Conservation (phyloP, 148 eudicot genomes). For the Rhododendron ovatum region DNA sequence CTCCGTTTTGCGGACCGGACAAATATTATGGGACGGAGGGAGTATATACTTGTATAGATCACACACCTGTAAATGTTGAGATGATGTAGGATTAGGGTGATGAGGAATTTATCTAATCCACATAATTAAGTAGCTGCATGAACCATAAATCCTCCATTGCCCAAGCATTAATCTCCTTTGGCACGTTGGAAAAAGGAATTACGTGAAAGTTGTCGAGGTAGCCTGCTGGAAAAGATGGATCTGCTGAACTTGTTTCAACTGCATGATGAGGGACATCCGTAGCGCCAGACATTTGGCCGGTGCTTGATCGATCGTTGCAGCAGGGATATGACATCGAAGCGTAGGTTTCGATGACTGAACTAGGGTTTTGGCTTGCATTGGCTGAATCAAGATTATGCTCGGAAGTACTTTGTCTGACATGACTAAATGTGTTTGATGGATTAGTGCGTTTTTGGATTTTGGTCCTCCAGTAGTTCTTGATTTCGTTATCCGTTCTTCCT, state of each 20-base stretch:
- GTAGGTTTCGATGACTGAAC: not conserved
- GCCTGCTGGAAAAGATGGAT: not conserved
- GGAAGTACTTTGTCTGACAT: not conserved
- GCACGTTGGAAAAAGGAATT: slow-evolving; percentile 23
- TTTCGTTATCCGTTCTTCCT: slow-evolving; percentile 58
- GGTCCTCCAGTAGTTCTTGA: slow-evolving; percentile 63
- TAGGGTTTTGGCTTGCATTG: slow-evolving; percentile 30
- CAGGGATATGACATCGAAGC: not conserved
- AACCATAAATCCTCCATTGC: slow-evolving; percentile 66
- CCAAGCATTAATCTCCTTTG: slow-evolving; percentile 43
- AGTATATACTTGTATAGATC: too few relatives aligned
- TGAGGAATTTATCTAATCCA: slow-evolving; percentile 4
- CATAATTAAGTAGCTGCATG: slow-evolving; percentile 41
- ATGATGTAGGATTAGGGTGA: not conserved
- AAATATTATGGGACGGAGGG: too few relatives aligned
- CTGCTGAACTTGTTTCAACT: slow-evolving; percentile 13
- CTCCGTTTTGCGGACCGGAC: too few relatives aligned
- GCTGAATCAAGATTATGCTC: slow-evolving; percentile 17
- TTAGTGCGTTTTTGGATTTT: slow-evolving; percentile 68
- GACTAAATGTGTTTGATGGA: slow-evolving; percentile 22
- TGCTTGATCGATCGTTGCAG: slow-evolving; percentile 13
- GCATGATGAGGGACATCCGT: not conserved
- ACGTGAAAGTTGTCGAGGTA: slow-evolving; percentile 16
- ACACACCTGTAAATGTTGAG: too few relatives aligned
- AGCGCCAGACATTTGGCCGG: slow-evolving; percentile 15